Conservation (phyloP, 1,284 basidiomycete genomes). For the Naganishia liquefaciens region DNA sequence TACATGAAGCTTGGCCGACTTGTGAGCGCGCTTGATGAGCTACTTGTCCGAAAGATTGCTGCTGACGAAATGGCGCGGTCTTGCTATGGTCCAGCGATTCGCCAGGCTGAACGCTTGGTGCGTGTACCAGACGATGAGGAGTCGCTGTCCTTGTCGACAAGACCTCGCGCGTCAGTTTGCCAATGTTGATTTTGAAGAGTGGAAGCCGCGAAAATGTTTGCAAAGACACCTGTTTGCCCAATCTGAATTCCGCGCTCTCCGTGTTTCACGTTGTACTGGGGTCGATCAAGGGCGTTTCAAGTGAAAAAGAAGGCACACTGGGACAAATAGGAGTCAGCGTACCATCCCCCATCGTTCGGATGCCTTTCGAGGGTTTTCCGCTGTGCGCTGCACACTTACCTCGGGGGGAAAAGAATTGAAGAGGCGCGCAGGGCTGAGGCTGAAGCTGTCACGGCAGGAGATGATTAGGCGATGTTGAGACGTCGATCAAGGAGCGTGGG, state of each 20-base stretch:
- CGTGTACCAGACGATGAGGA: constrained; percentile 1
- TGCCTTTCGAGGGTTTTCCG: too few relatives aligned
- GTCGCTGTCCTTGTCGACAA: constrained; percentile 4
- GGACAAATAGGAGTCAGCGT: constrained; percentile 9
- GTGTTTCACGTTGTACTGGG: constrained; percentile 13
- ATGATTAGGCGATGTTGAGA: neutral
- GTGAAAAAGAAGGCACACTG: neutral
- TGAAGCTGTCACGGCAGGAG: neutral
- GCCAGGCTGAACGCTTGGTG: constrained; percentile 8
- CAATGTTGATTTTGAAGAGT: too few relatives aligned
- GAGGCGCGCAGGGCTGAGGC: too few relatives aligned
- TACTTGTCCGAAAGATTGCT: neutral
- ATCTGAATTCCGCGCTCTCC: constrained; percentile 1
- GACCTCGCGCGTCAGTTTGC: constrained; percentile 18
- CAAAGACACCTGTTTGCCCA: constrained; percentile 1
- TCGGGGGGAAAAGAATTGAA: too few relatives aligned
- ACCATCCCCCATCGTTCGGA: too few relatives aligned
- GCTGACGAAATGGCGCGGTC: neutral
- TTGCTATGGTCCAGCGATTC: neutral
- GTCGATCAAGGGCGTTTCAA: neutral
- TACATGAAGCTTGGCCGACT: constrained; percentile 22
- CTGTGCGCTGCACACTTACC: too few relatives aligned
- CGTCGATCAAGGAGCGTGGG: constrained; percentile 20
- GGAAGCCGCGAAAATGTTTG: neutral
- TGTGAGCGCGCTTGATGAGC: neutral